Evolutionary conservation across 208 protist species (phyloP).

Genomic region (Trichomonas tenax): DNA sequence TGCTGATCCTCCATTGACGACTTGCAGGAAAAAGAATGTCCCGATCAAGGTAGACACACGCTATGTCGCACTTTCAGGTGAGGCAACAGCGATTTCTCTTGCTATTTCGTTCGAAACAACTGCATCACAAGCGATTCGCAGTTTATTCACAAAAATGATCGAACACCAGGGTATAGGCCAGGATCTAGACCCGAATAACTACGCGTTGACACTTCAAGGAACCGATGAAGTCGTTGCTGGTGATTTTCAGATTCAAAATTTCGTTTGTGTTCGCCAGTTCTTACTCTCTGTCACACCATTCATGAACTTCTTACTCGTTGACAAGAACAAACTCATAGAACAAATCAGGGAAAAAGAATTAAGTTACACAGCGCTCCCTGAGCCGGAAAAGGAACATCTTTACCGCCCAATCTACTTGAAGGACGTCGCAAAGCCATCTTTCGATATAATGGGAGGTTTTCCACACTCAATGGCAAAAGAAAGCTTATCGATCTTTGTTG

Average conservation of each 20-base stretch:
- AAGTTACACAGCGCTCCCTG: background rate
- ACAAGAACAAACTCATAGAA: background rate
- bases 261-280: background rate
- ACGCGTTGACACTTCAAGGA: background rate
- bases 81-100: background rate
- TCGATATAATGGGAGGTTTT: background rate
- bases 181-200: background rate
- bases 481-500: background rate
- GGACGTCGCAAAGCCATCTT: background rate
- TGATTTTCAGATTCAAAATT: background rate
- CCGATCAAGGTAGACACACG: background rate
- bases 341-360: background rate
- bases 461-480: background rate
- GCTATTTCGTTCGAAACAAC: background rate
- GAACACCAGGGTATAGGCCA: background rate
- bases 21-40: background rate
- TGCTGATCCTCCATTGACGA: background rate
- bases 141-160: background rate
- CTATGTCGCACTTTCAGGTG: background rate
- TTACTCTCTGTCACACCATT: background rate
- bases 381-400: background rate
- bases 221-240: background rate
- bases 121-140: background rate
- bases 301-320: background rate
- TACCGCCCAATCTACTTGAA: background rate